Percentiles rank a stretch among this genome's conserved stretches.
phyloP scores from a whole-genome alignment of 2,329 filamentous ascomycete genomes.

The Penicillium palitans region DNA sequence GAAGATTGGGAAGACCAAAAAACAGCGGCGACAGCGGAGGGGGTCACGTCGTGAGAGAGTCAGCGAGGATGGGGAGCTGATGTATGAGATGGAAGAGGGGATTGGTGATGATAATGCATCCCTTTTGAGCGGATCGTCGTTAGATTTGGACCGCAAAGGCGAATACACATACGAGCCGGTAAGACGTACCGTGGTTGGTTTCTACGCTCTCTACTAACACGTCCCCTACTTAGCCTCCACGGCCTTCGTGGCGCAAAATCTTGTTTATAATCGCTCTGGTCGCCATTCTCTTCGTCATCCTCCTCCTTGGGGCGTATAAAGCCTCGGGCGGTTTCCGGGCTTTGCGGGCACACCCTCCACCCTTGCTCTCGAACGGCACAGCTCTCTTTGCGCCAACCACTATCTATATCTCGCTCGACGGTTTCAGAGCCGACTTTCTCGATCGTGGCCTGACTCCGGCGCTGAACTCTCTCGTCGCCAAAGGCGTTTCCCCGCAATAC shows the following conservation, averaged over 20 bases:
- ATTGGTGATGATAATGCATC: constrained; percentile 61
- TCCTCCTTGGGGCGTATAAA: constrained; percentile 58
- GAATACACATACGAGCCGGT: constrained; percentile 33
- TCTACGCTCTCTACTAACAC: constrained; percentile 16
- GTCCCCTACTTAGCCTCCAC: constrained; percentile 22
- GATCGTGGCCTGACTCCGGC: constrained; percentile 79
- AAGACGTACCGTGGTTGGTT: constrained; percentile 11
- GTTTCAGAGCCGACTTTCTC: constrained; percentile 92
- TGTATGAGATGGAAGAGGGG: constrained; percentile 91
- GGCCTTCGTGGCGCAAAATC: constrained; percentile 35
- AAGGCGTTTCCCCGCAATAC: constrained; percentile 85
- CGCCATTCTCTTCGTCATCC: constrained; percentile 54
- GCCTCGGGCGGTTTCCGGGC: constrained; percentile 47
- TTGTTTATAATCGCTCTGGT: constrained; percentile 49
- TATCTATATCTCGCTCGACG: constrained; percentile 89
- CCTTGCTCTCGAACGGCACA: constrained; percentile 71
- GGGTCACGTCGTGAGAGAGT: constrained; percentile 48
- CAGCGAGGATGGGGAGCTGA: constrained; percentile 71
- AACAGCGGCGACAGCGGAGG: constrained; percentile 55
- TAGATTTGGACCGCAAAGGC: constrained; percentile 50
- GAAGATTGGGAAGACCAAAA: constrained; percentile 50
- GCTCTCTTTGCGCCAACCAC: constrained; percentile 88
- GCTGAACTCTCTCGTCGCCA: constrained; percentile 72
- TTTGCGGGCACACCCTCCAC: constrained; percentile 23
- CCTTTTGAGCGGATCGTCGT: constrained; percentile 61